Evolutionary conservation across 345 rosid genomes (phyloP).

Genomic region (Salix brachista): DNA sequence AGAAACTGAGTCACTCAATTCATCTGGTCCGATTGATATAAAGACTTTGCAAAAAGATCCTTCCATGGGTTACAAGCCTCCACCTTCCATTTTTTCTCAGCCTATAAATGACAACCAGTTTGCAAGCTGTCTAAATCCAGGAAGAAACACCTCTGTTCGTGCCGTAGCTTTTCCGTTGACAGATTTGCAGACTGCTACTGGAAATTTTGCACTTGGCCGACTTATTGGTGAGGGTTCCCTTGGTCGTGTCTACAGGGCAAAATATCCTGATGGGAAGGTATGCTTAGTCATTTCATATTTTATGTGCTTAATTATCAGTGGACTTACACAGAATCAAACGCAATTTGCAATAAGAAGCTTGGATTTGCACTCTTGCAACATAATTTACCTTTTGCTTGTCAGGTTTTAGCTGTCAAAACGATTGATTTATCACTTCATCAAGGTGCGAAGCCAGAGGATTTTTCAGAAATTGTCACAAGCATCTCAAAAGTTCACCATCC

Average conservation of each 20-base stretch:
- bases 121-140: slow-evolving; percentile 47
- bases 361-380: background rate
- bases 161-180: slow-evolving; percentile 42
- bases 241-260: slow-evolving; percentile 83
- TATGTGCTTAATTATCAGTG: no score
- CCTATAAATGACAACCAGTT: slow-evolving; percentile 54
- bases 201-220: slow-evolving; percentile 54
- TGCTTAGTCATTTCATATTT: background rate
- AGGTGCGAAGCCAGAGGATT: slow-evolving; percentile 30
- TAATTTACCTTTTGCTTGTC: slow-evolving; percentile 16
- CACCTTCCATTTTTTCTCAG: slow-evolving; percentile 44
- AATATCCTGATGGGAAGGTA: slow-evolving; percentile 77
- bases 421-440: slow-evolving; percentile 63
- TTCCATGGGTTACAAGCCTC: slow-evolving; percentile 47
- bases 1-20: slow-evolving; percentile 42
- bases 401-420: slow-evolving; percentile 88
- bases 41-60: slow-evolving; percentile 51
- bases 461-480: slow-evolving; percentile 59
- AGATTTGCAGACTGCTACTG: slow-evolving; percentile 66
- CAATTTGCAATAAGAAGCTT: no score
- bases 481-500: slow-evolving; percentile 77
- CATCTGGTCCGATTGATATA: slow-evolving; percentile 38
- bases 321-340: no score
- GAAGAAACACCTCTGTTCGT: slow-evolving; percentile 49
- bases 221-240: slow-evolving; percentile 79